Base-by-base conservation (phyloP, 1,284 basidiomycete genomes). In the Cutaneotrichosporon spelunceum region DNA sequence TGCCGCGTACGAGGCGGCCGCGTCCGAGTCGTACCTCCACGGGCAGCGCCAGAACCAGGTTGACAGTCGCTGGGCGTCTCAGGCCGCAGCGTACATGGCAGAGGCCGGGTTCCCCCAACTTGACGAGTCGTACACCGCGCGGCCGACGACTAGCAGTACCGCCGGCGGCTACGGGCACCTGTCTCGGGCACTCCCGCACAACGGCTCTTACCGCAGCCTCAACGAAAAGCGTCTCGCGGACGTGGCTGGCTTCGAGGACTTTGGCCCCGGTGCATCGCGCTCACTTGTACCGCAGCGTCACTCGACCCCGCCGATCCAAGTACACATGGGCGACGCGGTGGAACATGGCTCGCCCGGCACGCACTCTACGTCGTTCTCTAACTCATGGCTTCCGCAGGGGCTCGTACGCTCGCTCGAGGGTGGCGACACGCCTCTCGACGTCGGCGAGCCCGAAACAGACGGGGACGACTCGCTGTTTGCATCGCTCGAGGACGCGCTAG, bases 391-490 rank as follows among this genome's bases (percentile, higher is more conserved):
- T 0, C 78, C 78, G 33, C 76, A 78, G 62, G 77, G 76, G 19
- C 63, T 80, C 26, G 78, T 80, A 62, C 70, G 77, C 21, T 79
- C 77, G 1, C 67, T 80, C 13, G 78, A 78, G 59, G 75, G 78
- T 23, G 76, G 78, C 59, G 67, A 71, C 27, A 76, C 75, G 3
- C 77, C 78, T 4, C 60, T 73, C 29, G 72, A 75, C 45, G 68
- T 54, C 29, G 59, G 60, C 33, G 56, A 30, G 42, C 58, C 58
- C 29, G 66, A 63, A 39, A 21, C 66, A 23, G 65, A 57, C 34
- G 34, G 68, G 10, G 63, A 67, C 26, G 64, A 61, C 42, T 48
- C 48, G 29, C 60, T 61, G 23, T 44, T 61, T 27, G 26, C 56
- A 23, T 50, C 54, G 29, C 49, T 57, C 39, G 55, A 57, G 48